Percentiles rank a stretch among this genome's conserved stretches.
These are phyloP conservation scores for Hanseniaspora thailandica DNA, from an alignment of 805 yeast species.

Conservation along the genomic window DNA sequence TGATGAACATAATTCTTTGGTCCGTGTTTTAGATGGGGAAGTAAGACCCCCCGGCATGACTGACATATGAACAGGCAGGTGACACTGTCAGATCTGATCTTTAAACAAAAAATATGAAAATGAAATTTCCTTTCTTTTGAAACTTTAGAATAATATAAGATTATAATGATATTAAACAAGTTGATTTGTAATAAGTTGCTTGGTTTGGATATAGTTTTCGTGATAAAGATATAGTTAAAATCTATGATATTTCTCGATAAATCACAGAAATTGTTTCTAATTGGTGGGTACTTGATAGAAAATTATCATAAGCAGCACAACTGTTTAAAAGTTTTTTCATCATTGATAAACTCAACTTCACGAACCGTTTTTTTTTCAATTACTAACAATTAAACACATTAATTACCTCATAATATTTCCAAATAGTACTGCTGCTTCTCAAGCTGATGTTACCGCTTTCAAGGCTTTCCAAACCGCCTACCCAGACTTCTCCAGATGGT, in stretches of 20 bases:
- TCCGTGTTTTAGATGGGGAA: conserved; percentile 95
- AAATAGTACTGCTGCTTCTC: conserved; percentile 71
- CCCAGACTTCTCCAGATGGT: conserved; percentile 97
- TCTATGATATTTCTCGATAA: too few relatives aligned
- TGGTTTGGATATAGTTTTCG: too few relatives aligned
- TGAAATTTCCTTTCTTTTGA: not conserved
- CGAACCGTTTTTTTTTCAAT: not conserved
- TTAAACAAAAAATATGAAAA: not conserved
- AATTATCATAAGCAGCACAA: too few relatives aligned
- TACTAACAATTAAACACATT: conserved; percentile 15
- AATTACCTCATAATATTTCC: conserved; percentile 3
- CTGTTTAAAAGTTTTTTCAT: too few relatives aligned
- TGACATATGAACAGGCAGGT: conserved; percentile 42
- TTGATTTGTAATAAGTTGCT: too few relatives aligned
- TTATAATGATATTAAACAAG: not conserved
- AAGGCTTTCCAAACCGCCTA: conserved; percentile 82
- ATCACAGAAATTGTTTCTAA: too few relatives aligned
- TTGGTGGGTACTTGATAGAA: too few relatives aligned
- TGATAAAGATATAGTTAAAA: too few relatives aligned
- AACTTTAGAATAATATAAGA: not conserved
- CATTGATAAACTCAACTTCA: not conserved
- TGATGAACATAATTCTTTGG: conserved; percentile 67
- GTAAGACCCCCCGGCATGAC: conserved; percentile 92
- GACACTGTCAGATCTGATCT: conserved; percentile 16
- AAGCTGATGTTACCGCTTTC: conserved; percentile 90